These are phyloP conservation scores for Mortierella sp. DNA, from an alignment of 371 early-diverging fungal species.

Conservation along the genomic window DNA sequence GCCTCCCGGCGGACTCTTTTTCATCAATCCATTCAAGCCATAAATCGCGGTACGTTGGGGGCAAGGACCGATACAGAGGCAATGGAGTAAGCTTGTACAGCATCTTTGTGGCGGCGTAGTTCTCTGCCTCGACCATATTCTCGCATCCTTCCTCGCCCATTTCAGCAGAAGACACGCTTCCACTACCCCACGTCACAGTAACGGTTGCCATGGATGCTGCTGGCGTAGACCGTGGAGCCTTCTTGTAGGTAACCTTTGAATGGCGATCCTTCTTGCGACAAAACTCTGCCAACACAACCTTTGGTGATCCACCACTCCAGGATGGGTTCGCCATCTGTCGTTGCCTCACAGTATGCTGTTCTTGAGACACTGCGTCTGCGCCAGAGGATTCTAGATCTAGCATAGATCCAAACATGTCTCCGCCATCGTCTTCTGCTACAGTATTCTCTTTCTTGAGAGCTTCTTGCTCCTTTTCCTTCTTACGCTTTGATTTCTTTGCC, in stretches of 20 bases:
- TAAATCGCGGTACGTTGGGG: slow-evolving; percentile 72
- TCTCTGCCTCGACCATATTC: slow-evolving; percentile 65
- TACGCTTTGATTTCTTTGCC: slow-evolving; percentile 41
- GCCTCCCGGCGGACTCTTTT: slow-evolving; percentile 58
- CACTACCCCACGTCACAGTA: slow-evolving; percentile 49
- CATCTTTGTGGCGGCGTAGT: slow-evolving; percentile 69
- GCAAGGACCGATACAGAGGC: slow-evolving; percentile 71
- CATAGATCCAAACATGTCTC: slow-evolving; percentile 48
- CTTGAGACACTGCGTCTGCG: neutral
- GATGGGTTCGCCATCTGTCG: slow-evolving; percentile 52
- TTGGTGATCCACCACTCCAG: slow-evolving; percentile 65
- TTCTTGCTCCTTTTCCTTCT: slow-evolving; percentile 44
- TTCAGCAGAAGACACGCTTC: slow-evolving; percentile 35
- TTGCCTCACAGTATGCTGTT: slow-evolving; percentile 28
- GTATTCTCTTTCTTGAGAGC: slow-evolving; percentile 13
- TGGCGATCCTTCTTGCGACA: slow-evolving; percentile 57
- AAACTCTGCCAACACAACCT: slow-evolving; percentile 55
- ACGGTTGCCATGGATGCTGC: slow-evolving; percentile 34
- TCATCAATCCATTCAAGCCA: slow-evolving; percentile 71
- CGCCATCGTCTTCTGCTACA: slow-evolving; percentile 5
- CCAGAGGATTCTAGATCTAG: slow-evolving; percentile 34
- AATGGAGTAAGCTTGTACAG: slow-evolving; percentile 64
- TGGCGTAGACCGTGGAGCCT: slow-evolving; percentile 20
- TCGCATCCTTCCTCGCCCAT: slow-evolving; percentile 53
- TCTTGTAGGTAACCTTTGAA: slow-evolving; percentile 34